Base-by-base conservation (phyloP, 2,329 filamentous ascomycete species). In the Aspergillus sp. region DNA sequence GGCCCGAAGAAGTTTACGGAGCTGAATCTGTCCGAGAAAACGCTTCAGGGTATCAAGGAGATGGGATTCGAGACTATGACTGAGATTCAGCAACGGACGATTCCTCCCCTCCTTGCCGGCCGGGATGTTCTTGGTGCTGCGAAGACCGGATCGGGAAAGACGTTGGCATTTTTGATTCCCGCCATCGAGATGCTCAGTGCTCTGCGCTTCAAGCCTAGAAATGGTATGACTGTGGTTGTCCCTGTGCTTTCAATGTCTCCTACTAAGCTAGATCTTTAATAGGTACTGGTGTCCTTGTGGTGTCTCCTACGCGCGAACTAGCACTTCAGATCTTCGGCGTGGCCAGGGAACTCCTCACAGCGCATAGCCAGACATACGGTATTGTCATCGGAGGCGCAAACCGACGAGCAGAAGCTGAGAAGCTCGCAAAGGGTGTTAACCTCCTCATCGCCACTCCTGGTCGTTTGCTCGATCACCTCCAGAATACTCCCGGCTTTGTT, bases 21-120 rank as follows among this genome's bases (percentile, higher is more conserved):
- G 67, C 83, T 99, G 65, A 91, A 91, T 58, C 85, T 99, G 11
- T 95, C 92, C 1, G 90, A 93, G 25, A 93, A 91, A 79, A 97
- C 93, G 0, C 90, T 93, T 84, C 88, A 90, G 80, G 93, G 93
- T 8, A 93, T 97, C 69, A 80, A 89, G 61, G 91, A 91, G 66
- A 98, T 99, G 94, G 91, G 91, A 15, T 97, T 98, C 75, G 89
- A 91, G 72, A 93, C 85, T 52, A 97, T 99, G 93, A 98, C 95
- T 0, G 91, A 95, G 76, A 97, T 98, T 68, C 95, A 98, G 78
- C 86, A 88, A 70, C 86, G 91, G 74, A 90, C 90, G 13, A 97
- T 98, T 59, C 93, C 94, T 4, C 93, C 93, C 22, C 83, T 96
- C 51, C 83, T 98, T 62, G 92, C 93, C 47, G 95, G 95, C 66